Evolutionary conservation across 2,329 filamentous ascomycete species (phyloP).

Genomic region (Diplodia sapinea): DNA sequence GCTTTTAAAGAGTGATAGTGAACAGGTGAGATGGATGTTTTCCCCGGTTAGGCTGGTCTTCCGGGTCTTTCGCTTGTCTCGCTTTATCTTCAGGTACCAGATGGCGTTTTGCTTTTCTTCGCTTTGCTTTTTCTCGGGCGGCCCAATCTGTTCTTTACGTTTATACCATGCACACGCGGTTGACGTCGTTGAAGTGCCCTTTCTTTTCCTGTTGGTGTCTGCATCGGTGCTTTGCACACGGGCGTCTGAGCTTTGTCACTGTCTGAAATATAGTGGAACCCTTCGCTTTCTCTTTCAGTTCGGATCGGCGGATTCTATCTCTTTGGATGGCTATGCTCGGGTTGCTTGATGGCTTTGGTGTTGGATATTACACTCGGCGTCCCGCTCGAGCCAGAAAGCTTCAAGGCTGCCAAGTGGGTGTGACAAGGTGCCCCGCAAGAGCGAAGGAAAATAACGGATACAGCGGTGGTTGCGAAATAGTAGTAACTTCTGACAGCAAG

Average conservation of each 20-base stretch:
- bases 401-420: not conserved
- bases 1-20: constrained; percentile 41
- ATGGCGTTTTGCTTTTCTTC: not conserved
- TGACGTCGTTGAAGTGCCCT: not conserved
- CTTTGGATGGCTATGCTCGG: not conserved
- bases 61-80: not conserved
- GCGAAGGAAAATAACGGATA: not conserved
- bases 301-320: not conserved
- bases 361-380: not conserved
- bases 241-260: constrained; percentile 13
- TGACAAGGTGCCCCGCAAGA: not conserved
- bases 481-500: not conserved
- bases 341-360: not conserved
- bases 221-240: not conserved
- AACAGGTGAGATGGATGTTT: not conserved
- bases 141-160: not conserved
- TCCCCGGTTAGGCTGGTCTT: not conserved
- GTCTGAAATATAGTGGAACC: not conserved
- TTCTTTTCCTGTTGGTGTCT: not conserved
- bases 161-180: constrained; percentile 11
- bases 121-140: constrained; percentile 6
- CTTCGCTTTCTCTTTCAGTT: not conserved
- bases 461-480: not conserved
- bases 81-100: not conserved
- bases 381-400: not conserved